Evolutionary conservation across 2,329 filamentous ascomycete species (phyloP), one percentile per base, ranked within the genome.

Genomic region (Xylaria sp.): DNA sequence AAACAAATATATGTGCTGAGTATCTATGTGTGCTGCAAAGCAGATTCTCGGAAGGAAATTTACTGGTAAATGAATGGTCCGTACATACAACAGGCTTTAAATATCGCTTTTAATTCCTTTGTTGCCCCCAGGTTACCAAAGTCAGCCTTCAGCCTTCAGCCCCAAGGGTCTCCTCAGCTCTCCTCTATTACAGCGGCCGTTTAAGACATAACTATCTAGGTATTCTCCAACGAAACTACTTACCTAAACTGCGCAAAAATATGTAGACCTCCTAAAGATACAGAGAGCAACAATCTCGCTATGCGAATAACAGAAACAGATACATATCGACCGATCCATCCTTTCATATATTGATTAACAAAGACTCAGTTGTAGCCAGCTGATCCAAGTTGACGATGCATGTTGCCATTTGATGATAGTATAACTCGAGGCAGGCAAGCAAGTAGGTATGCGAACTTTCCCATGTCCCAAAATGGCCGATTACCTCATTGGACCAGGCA

Each of bases 401-500:
- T 25, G 31, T 20, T 58, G 23, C 13, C 52, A 41, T 13, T 60
- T 44, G 18, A 46, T 31, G 37, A 37, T 37, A 37, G 10, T 37
- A 37, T 37, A 37, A 8, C 8, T 37, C 7, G 34, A 37, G 34
- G 34, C 34, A 37, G 34, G 34, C 10, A 37, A 9, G 31, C 31
- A 6, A 6, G 34, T 37, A 37, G 34, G 25, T 25, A 58, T 58
- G 56, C 13, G 28, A 55, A 37, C 20, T n/a, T 46, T 46, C 41
- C 39, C 18, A 64, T 41, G 58, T 58, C 62, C 46, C n/a, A 60
- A 54, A 23, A 56, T 41, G 23, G 46, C 37, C 6, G 31, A 52
- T 57, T 58, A 52, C 58, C 31, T 63, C 44, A 67, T 61, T 41
- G n/a, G 64, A 12, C 28, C 28, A 28, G 28, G 25, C 8, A n/a